Evolutionary conservation across 208 protist genomes (phyloP).

Genomic region (Crithidia fasciculata): DNA sequence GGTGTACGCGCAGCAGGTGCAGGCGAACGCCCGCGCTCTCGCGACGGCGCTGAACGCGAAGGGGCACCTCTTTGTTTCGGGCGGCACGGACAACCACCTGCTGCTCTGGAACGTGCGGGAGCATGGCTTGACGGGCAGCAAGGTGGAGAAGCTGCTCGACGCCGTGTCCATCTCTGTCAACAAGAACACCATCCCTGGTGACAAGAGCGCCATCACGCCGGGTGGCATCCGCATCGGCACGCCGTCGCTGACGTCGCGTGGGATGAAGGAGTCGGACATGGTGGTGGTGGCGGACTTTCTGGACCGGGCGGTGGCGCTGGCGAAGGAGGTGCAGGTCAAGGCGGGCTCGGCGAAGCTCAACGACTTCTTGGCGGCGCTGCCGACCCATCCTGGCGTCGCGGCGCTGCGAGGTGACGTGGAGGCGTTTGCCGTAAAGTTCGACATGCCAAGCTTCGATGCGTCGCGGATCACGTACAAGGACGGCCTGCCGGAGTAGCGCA

Average conservation of each 20-base stretch:
- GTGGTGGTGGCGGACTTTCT: constrained; percentile 90
- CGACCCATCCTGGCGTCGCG: constrained; percentile 39
- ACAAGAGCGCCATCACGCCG: constrained; percentile 93
- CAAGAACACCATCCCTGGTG: constrained; percentile 98
- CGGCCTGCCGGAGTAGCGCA: constrained; percentile 41
- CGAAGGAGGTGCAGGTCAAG: constrained; percentile 73
- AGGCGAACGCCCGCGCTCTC: constrained; percentile 89
- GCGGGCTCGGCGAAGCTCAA: constrained; percentile 60
- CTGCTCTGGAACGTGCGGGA: constrained; percentile 97
- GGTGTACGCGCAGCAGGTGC: constrained; percentile 93
- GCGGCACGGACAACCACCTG: constrained; percentile 98
- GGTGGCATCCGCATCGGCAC: constrained; percentile 96
- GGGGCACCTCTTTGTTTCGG: constrained; percentile 94
- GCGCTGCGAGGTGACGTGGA: constrained; percentile 87
- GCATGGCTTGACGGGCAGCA: constrained; percentile 94
- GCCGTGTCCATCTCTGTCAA: constrained; percentile 94
- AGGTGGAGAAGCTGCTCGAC: constrained; percentile 97
- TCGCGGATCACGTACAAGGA: constrained; percentile 79
- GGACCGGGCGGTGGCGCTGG: constrained; percentile 82
- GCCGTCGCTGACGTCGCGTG: constrained; percentile 95
- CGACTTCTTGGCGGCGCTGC: constrained; percentile 76
- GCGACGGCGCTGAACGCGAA: constrained; percentile 73
- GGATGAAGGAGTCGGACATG: constrained; percentile 94
- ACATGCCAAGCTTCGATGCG: constrained; percentile 87
- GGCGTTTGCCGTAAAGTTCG: constrained; percentile 74